Conservation (phyloP, 148 eudicot genomes). For the Rheum nobile region DNA sequence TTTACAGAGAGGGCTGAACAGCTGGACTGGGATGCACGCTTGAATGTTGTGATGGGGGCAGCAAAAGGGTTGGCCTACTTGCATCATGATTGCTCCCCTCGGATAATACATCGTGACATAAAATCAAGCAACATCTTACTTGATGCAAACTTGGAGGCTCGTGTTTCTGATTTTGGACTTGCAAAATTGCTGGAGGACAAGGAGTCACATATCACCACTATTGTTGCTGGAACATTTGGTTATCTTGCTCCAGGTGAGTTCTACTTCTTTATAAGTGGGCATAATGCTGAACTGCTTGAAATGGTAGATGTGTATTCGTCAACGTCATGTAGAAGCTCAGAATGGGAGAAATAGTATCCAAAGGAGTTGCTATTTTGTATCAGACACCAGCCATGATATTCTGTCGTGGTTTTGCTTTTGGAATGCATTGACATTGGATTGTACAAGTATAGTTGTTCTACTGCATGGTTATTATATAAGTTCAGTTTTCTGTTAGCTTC, state of each 20-base stretch:
- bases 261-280: background rate
- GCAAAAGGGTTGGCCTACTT: slow-evolving; percentile 93
- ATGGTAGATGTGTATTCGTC: too few relatives aligned
- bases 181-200: slow-evolving; percentile 93
- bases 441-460: too few relatives aligned
- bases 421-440: too few relatives aligned
- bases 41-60: slow-evolving; percentile 82
- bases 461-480: too few relatives aligned
- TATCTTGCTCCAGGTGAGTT: slow-evolving; percentile 91
- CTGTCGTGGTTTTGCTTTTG: too few relatives aligned
- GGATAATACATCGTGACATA: slow-evolving; percentile 93
- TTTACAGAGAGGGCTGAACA: slow-evolving; percentile 74
- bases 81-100: too few relatives aligned
- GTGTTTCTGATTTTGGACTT: slow-evolving; percentile 96
- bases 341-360: too few relatives aligned
- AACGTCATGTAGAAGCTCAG: too few relatives aligned
- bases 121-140: slow-evolving; percentile 96
- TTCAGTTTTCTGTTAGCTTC: too few relatives aligned
- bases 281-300: background rate
- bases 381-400: too few relatives aligned
- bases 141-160: slow-evolving; percentile 88
- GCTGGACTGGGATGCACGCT: slow-evolving; percentile 81
- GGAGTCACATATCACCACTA: slow-evolving; percentile 95
- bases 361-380: too few relatives aligned
- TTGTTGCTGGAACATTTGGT: slow-evolving; percentile 99